Percentiles rank a stretch among this genome's conserved stretches.
Conservation (phyloP, 257 asterid genomes). For the Solanum bulbocastanum region DNA sequence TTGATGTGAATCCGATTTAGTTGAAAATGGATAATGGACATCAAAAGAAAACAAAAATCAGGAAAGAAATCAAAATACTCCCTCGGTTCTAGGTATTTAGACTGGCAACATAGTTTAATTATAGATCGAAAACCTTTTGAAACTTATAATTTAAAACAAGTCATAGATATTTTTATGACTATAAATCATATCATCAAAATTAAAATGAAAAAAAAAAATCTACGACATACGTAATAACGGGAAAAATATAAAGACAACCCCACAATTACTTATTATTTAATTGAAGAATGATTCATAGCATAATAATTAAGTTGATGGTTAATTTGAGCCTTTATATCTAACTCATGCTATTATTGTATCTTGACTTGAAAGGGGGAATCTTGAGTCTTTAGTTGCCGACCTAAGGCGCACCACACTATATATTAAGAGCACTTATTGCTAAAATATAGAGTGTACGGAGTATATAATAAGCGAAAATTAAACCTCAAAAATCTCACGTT, state of each 20-base stretch:
- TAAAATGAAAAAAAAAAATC: not conserved
- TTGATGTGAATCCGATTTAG: rapidly evolving
- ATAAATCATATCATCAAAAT: not conserved
- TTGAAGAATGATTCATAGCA: not conserved
- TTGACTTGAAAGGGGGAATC: not conserved
- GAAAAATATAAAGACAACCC: not conserved
- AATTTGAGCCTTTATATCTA: not conserved
- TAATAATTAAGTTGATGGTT: not conserved
- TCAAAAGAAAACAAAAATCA: not conserved
- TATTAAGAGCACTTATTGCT: not conserved
- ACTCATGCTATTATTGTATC: not conserved
- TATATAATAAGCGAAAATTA: not conserved
- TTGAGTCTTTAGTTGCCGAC: not conserved
- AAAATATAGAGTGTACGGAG: not conserved
- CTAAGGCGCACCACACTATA: not conserved
- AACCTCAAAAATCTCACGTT: not conserved
- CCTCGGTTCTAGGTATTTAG: not conserved
- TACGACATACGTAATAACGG: not conserved
- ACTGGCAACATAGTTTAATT: not conserved
- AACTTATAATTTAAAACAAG: not conserved
- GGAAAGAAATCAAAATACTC: not conserved
- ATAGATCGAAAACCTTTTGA: not conserved
- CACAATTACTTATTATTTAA: not conserved
- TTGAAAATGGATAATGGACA: not conserved
- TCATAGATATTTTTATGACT: not conserved